Evolutionary conservation across 2,329 filamentous ascomycete species (phyloP).

Genomic region (Trichoderma sp.): DNA sequence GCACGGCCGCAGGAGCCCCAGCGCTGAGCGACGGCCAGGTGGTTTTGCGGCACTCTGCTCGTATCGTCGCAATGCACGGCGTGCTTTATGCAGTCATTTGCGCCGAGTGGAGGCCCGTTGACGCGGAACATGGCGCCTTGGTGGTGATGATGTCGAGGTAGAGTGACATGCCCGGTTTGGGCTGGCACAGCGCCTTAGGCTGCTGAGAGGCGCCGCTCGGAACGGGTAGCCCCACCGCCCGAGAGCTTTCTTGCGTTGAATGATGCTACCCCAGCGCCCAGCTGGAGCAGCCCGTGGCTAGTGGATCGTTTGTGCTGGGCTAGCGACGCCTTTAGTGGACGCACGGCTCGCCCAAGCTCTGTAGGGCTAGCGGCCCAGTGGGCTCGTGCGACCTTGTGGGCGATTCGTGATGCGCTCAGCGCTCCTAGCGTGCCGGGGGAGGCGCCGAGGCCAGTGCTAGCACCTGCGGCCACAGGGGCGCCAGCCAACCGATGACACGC

Average conservation of each 20-base stretch:
- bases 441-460: slow-evolving; percentile 15
- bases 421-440: slow-evolving; percentile 12
- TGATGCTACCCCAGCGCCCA: slow-evolving; percentile 11
- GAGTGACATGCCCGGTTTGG: slow-evolving; percentile 26
- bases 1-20: slow-evolving; percentile 23
- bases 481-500: slow-evolving; percentile 8
- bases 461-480: slow-evolving; percentile 19
- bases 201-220: slow-evolving; percentile 24
- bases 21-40: slow-evolving; percentile 19
- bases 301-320: slow-evolving; percentile 8
- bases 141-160: slow-evolving; percentile 27
- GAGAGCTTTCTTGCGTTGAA: neutral
- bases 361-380: slow-evolving; percentile 15
- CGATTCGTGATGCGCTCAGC: slow-evolving; percentile 6
- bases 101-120: slow-evolving; percentile 7
- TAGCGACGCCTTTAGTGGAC: neutral
- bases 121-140: neutral
- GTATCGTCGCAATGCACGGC: slow-evolving; percentile 13
- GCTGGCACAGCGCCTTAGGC: slow-evolving; percentile 16
- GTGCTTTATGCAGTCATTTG: neutral
- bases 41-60: neutral
- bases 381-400: slow-evolving; percentile 5
- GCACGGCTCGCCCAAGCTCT: neutral
- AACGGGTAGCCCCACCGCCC: slow-evolving; percentile 23
- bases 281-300: slow-evolving; percentile 1